These are phyloP conservation scores for Penicillium verhagenii DNA, from an alignment of 495 filamentous ascomycete species.

Conservation along the genomic window DNA sequence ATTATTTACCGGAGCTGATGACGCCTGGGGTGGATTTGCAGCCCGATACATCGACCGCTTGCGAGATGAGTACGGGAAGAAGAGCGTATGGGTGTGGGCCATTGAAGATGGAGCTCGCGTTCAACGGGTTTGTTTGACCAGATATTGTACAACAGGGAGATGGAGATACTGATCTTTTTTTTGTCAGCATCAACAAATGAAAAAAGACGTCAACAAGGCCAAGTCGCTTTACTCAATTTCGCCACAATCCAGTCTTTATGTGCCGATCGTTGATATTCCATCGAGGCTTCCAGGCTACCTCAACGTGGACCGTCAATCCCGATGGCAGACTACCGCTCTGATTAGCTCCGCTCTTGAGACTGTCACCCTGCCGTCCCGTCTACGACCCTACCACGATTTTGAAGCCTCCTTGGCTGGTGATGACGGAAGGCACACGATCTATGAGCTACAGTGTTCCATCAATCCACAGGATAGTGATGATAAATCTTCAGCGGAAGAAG, in stretches of 20 bases:
- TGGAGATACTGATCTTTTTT: background rate
- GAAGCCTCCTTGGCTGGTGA: conserved; percentile 70
- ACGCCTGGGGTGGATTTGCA: conserved; percentile 92
- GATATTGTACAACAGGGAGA: background rate
- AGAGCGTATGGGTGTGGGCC: conserved; percentile 81
- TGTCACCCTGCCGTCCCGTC: conserved; percentile 70
- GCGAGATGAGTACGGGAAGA: conserved; percentile 88
- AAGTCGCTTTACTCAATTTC: conserved; percentile 65
- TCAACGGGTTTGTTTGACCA: conserved; percentile 49
- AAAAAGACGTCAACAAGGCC: conserved; percentile 66
- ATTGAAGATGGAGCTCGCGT: conserved; percentile 62
- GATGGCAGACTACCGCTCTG: conserved; percentile 81
- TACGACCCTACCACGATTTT: conserved; percentile 61
- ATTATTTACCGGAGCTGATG: conserved; percentile 72
- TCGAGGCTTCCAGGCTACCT: conserved; percentile 57
- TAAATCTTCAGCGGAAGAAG: conserved; percentile 14
- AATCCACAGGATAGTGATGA: conserved; percentile 24
- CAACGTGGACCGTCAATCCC: conserved; percentile 60
- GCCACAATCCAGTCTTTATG: conserved; percentile 70
- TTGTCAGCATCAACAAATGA: conserved; percentile 40
- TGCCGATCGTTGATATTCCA: conserved; percentile 70
- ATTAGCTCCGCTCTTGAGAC: conserved; percentile 78
- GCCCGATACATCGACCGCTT: conserved; percentile 75
- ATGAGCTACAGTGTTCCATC: conserved; percentile 61
- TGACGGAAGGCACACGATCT: conserved; percentile 74